Evolutionary conservation across 306 rosid species (phyloP).

Genomic region (Dryas alaskensis): DNA sequence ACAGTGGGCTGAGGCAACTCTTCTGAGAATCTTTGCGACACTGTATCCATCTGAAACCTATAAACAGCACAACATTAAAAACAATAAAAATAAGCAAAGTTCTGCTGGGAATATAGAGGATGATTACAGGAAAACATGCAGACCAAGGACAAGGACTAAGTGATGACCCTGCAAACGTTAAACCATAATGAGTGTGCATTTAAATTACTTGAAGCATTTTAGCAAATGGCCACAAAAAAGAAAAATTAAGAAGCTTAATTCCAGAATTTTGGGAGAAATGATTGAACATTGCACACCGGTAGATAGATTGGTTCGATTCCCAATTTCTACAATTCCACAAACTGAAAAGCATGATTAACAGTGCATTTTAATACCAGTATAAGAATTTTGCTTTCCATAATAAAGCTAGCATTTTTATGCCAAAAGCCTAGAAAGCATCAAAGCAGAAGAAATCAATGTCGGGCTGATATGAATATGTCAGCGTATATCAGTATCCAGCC

Average conservation of each 20-base stretch:
- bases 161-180: background rate
- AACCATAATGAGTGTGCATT: background rate
- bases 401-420: background rate
- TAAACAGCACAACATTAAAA: slow-evolving; percentile 21
- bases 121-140: background rate
- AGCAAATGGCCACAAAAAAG: background rate
- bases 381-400: too few species aligned
- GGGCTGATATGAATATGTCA: background rate
- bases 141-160: background rate
- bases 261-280: background rate
- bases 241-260: background rate
- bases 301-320: background rate
- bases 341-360: background rate
- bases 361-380: too few species aligned
- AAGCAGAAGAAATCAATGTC: background rate
- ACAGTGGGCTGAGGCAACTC: slow-evolving; percentile 34
- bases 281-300: background rate
- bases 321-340: background rate
- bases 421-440: background rate
- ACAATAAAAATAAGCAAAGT: slow-evolving; percentile 7
- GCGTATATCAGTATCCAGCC: background rate
- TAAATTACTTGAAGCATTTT: background rate
- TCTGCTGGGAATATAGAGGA: background rate
- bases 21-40: slow-evolving; percentile 37
- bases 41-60: slow-evolving; percentile 56